phyloP scores from a whole-genome alignment of 192 early-diverging fungal genomes.

The Backusella psychrophila region DNA sequence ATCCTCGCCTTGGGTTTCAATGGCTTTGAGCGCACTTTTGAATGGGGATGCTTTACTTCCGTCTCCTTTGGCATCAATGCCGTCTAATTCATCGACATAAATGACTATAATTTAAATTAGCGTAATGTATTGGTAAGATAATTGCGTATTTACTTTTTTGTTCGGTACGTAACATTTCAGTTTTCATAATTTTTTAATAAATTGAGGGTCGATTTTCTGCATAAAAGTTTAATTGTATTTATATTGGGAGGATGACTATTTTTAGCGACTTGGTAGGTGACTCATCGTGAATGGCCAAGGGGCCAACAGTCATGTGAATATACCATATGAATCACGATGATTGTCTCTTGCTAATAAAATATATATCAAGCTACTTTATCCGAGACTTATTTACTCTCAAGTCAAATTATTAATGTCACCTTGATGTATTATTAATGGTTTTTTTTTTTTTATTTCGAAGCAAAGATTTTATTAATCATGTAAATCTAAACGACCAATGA shows the following conservation, averaged over 20 bases:
- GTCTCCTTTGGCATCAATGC: slow-evolving; percentile 74
- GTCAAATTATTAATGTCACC: too few relatives aligned
- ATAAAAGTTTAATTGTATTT: background rate
- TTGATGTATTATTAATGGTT: too few relatives aligned
- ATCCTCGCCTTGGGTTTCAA: slow-evolving; percentile 51
- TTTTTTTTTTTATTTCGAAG: too few relatives aligned
- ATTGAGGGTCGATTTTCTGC: background rate
- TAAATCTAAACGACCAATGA: too few relatives aligned
- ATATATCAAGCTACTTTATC: background rate
- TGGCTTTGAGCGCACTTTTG: slow-evolving; percentile 70
- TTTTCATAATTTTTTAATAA: background rate
- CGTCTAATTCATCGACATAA: slow-evolving; percentile 82
- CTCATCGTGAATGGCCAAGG: background rate
- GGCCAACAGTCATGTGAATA: background rate
- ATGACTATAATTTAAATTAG: background rate
- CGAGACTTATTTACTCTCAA: background rate
- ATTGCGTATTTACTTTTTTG: background rate
- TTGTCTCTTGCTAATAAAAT: background rate
- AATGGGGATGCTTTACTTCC: slow-evolving; percentile 78
- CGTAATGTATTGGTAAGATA: background rate
- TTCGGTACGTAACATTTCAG: background rate
- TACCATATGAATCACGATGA: background rate
- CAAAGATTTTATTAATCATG: too few relatives aligned
- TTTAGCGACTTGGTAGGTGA: background rate
- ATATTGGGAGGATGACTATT: background rate